Percentiles rank a stretch among this genome's conserved stretches.
Evolutionary conservation across 148 eudicot genomes (phyloP).

Genomic region (Amaranthus cruentus): DNA sequence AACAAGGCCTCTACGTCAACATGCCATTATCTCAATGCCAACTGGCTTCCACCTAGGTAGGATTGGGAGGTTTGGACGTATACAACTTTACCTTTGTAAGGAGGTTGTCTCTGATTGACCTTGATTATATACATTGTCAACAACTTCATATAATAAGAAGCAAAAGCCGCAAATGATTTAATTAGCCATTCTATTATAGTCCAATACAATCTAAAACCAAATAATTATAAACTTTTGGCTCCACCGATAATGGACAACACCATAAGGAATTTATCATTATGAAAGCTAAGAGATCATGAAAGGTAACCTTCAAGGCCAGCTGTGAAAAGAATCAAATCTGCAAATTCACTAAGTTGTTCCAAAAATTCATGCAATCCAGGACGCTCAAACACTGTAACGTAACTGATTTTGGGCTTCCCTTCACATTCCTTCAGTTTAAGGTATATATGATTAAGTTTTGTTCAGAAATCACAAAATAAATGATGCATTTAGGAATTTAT

Average conservation of each 20-base stretch:
- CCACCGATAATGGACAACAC: too few species aligned
- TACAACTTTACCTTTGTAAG: too few species aligned
- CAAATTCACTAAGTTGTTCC: conserved; percentile 81
- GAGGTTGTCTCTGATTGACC: too few species aligned
- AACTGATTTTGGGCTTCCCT: conserved; percentile 90
- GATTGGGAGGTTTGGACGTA: too few species aligned
- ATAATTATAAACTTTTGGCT: too few species aligned
- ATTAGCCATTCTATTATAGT: too few species aligned
- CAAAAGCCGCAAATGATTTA: too few species aligned
- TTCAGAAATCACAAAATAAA: conserved; percentile 12
- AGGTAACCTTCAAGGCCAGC: conserved; percentile 94
- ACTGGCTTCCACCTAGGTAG: too few species aligned
- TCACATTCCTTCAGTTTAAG: conserved; percentile 62
- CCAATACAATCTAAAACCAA: too few species aligned
- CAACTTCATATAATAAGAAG: not conserved
- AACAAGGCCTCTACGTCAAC: not conserved
- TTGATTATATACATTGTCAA: too few species aligned
- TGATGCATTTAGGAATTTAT: not conserved
- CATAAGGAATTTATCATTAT: not conserved
- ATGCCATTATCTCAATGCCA: too few species aligned
- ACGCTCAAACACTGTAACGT: conserved; percentile 98
- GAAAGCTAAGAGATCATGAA: conserved; percentile 4
- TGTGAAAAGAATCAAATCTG: conserved; percentile 87
- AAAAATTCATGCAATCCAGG: conserved; percentile 89
- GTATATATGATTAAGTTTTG: conserved; percentile 11